Percentiles rank a stretch among this genome's conserved stretches.
These are phyloP conservation scores for Chrysanthemum seticuspe DNA, from an alignment of 129 eudicot species.

Conservation along the genomic window DNA sequence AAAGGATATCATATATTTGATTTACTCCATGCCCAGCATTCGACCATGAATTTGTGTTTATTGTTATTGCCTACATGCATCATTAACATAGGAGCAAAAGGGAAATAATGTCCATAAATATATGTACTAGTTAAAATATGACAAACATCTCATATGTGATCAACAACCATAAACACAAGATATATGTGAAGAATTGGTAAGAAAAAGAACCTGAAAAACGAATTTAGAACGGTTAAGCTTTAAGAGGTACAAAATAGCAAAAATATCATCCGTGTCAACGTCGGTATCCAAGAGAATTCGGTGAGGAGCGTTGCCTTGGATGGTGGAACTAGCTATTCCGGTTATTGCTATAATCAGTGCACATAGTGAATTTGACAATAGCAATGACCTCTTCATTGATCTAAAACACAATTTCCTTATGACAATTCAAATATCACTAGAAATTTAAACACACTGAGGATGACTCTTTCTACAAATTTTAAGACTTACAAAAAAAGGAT, in stretches of 20 bases:
- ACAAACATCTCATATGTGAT: too few relatives aligned
- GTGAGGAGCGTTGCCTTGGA: constrained; percentile 32
- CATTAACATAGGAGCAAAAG: too few relatives aligned
- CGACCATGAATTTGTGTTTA: constrained; percentile 77
- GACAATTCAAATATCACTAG: too few relatives aligned
- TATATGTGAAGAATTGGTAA: too few relatives aligned
- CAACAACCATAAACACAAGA: too few relatives aligned
- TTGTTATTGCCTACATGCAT: constrained; percentile 59
- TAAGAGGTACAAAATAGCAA: constrained; percentile 63
- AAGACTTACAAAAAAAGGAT: too few relatives aligned
- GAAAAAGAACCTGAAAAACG: constrained; percentile 45
- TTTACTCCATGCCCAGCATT: constrained; percentile 84
- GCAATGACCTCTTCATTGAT: constrained; percentile 11
- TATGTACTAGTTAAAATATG: too few relatives aligned
- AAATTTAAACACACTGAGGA: too few relatives aligned
- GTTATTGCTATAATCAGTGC: constrained; percentile 1
- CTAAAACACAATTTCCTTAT: too few relatives aligned
- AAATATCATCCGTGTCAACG: constrained; percentile 69
- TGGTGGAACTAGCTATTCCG: not conserved
- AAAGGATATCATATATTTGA: constrained; percentile 76
- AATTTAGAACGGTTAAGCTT: constrained; percentile 64
- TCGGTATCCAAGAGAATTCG: constrained; percentile 75
- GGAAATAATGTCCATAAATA: too few relatives aligned
- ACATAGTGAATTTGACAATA: constrained; percentile 18
- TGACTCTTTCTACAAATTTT: too few relatives aligned